A percentile compares a stretch with the other conserved stretches of the same genome.
These are phyloP conservation scores for Suhomyces guaymorum DNA, from an alignment of 1,139 yeast species.

Conservation along the genomic window DNA sequence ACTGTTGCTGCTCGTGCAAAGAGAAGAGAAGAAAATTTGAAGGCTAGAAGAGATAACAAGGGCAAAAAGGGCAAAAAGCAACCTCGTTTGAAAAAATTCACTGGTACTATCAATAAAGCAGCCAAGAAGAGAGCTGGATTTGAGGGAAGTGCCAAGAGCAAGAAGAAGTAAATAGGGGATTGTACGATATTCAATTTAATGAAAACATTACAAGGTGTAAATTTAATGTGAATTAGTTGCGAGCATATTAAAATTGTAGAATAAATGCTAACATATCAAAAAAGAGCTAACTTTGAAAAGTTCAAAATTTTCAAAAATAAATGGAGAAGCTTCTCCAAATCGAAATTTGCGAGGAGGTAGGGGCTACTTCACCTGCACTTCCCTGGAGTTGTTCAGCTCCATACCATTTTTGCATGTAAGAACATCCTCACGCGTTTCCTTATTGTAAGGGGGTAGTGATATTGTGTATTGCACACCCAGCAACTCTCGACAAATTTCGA, in stretches of 20 bases:
- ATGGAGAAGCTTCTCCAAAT: too few species aligned
- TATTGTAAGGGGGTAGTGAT: background rate
- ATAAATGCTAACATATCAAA: too few species aligned
- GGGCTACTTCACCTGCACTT: too few species aligned
- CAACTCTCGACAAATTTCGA: constrained; percentile 9
- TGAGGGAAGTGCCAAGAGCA: constrained; percentile 52
- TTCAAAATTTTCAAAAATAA: too few species aligned
- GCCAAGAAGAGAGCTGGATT: constrained; percentile 58
- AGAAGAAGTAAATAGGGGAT: constrained; percentile 16
- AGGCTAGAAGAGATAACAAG: constrained; percentile 76
- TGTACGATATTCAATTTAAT: background rate
- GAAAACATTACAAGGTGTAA: too few species aligned
- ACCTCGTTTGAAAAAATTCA: constrained; percentile 67
- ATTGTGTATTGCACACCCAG: constrained; percentile 13
- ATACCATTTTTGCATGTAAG: background rate
- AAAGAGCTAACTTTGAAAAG: too few species aligned
- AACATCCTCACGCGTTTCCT: constrained; percentile 1
- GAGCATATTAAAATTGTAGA: too few species aligned
- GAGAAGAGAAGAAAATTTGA: constrained; percentile 87
- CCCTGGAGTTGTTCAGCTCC: background rate
- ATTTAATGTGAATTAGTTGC: too few species aligned
- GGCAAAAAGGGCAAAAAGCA: constrained; percentile 71
- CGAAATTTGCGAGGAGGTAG: too few species aligned
- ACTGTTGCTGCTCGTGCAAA: constrained; percentile 73
- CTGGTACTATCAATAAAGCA: constrained; percentile 50